Conservation (phyloP, 2,329 filamentous ascomycete genomes). For the Xylaria hypoxylon region DNA sequence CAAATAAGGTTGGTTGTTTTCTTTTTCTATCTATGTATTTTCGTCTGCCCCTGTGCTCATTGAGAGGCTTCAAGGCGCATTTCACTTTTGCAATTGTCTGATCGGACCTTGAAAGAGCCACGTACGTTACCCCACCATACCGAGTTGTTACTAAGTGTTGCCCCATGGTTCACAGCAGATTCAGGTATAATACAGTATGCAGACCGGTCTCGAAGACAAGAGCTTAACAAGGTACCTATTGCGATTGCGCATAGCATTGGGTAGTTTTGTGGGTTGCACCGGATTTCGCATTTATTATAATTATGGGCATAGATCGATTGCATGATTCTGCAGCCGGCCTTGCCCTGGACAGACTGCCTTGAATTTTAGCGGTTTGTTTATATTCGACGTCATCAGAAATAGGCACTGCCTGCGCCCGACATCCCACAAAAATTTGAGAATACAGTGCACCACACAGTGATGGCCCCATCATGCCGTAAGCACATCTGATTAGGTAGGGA, state of each 20-base stretch:
- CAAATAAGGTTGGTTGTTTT: constrained; percentile 14
- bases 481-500: background rate
- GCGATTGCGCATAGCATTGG: background rate
- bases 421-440: constrained; percentile 5
- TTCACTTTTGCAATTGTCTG: background rate
- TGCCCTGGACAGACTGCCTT: no score
- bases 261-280: background rate
- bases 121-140: no score
- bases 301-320: background rate
- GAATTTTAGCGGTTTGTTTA: constrained; percentile 7
- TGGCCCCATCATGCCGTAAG: constrained; percentile 9
- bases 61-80: background rate
- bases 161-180: background rate
- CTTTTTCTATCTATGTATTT: constrained; percentile 12
- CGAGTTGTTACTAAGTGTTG: no score
- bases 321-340: constrained; percentile 18
- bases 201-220: background rate
- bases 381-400: constrained; percentile 22
- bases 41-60: constrained; percentile 14
- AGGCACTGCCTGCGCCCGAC: constrained; percentile 5
- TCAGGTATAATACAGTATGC: background rate
- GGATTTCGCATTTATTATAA: constrained; percentile 6
- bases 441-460: background rate
- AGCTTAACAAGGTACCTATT: no score
- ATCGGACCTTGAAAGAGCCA: background rate